Conservation (phyloP, 2,329 filamentous ascomycete species). For the Xylariaceae sp. region DNA sequence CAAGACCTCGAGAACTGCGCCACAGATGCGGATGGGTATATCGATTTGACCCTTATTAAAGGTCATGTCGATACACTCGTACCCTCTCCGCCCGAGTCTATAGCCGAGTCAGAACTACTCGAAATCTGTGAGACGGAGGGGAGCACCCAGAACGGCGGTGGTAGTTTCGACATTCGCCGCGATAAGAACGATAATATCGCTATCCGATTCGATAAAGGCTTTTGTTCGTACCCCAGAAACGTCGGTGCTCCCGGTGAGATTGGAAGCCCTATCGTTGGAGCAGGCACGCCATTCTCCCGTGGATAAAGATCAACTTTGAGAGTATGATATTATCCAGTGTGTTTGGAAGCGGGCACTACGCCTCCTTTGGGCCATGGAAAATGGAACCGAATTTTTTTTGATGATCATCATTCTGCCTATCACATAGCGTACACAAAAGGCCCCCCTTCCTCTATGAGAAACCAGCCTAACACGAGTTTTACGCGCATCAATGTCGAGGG, state of each 20-base stretch:
- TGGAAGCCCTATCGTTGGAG: conserved; percentile 51
- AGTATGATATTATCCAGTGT: background rate
- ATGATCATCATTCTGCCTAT: conserved; percentile 5
- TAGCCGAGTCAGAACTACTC: conserved; percentile 64
- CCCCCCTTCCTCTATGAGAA: conserved; percentile 2
- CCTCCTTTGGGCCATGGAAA: background rate
- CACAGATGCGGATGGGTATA: conserved; percentile 56
- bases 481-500: conserved; percentile 17
- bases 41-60: conserved; percentile 63
- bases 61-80: conserved; percentile 57
- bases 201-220: conserved; percentile 54
- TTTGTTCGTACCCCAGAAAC: conserved; percentile 39
- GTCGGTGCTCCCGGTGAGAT: conserved; percentile 62
- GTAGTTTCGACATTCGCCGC: conserved; percentile 68
- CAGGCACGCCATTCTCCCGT: conserved; percentile 18
- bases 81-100: conserved; percentile 41
- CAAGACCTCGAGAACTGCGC: conserved; percentile 49
- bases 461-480: conserved; percentile 5
- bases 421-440: background rate
- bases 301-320: background rate
- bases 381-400: conserved; percentile 4
- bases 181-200: conserved; percentile 39
- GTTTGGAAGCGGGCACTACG: background rate
- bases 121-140: conserved; percentile 89
- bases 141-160: conserved; percentile 78